A percentile compares a stretch with the other conserved stretches of the same genome.
phyloP scores from a whole-genome alignment of 2,329 filamentous ascomycete genomes.

The Daldinia sp. region DNA sequence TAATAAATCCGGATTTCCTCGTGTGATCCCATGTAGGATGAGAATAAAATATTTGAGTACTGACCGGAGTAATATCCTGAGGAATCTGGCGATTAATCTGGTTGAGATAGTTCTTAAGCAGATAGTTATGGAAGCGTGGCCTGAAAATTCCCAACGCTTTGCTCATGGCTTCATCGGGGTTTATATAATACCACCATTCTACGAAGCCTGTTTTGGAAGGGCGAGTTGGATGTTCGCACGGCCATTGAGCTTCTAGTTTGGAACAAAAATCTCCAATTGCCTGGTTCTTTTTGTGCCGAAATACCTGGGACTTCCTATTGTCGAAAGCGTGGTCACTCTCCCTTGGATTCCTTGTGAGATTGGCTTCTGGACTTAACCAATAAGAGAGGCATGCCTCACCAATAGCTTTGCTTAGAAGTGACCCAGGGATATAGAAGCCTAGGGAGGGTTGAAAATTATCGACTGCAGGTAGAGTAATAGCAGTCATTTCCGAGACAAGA shows the following conservation, averaged over 20 bases:
- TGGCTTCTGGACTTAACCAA: background rate
- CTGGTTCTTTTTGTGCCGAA: background rate
- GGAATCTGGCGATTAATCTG: background rate
- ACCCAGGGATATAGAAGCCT: background rate
- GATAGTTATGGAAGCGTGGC: constrained; percentile 22
- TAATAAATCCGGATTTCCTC: background rate
- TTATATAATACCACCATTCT: constrained; percentile 1
- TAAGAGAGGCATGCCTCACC: background rate
- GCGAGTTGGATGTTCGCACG: background rate
- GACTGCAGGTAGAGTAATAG: background rate
- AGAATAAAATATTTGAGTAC: background rate
- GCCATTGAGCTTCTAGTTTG: constrained; percentile 19
- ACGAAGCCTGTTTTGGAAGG: background rate
- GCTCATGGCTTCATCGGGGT: background rate
- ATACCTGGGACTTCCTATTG: background rate
- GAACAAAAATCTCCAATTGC: background rate
- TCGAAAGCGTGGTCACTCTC: background rate
- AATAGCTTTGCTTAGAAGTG: background rate
- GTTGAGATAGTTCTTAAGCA: constrained; percentile 14
- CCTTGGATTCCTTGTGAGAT: background rate
- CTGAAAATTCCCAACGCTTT: background rate
- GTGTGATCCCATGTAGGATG: background rate
- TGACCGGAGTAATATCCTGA: background rate
- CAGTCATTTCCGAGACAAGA: background rate
- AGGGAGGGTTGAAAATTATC: background rate